These are phyloP conservation scores for Cyberlindnera nakhonratchasimensis DNA, from an alignment of 805 yeast species.

Conservation along the genomic window DNA sequence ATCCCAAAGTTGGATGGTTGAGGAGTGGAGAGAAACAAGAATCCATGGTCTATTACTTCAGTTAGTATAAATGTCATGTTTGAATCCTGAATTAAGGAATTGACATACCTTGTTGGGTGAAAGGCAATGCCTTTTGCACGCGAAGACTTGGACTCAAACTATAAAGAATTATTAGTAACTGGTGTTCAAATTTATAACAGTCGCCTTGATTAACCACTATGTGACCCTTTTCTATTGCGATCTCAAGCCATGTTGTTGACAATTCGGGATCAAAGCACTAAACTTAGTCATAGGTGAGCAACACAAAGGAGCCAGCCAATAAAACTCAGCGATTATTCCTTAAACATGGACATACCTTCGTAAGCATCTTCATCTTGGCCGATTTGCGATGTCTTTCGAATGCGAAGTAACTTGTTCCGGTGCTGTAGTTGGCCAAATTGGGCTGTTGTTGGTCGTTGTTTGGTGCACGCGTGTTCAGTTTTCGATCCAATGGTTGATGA, in stretches of 20 bases:
- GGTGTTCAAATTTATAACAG: not conserved
- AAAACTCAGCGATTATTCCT: not conserved
- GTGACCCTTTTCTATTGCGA: not conserved
- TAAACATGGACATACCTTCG: slow-evolving; percentile 46
- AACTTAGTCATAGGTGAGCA: no score
- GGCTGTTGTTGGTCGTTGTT: slow-evolving; percentile 3
- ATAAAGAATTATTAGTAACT: slow-evolving; percentile 18
- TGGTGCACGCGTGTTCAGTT: slow-evolving; percentile 18
- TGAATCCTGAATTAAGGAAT: not conserved
- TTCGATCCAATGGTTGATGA: slow-evolving; percentile 2
- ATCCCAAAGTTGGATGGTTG: slow-evolving; percentile 99
- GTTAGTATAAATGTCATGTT: slow-evolving; percentile 16
- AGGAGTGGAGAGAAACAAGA: slow-evolving; percentile 88
- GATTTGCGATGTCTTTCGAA: not conserved
- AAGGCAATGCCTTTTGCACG: slow-evolving; percentile 97
- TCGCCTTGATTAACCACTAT: not conserved
- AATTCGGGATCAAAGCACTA: slow-evolving; percentile 1
- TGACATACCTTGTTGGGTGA: slow-evolving; percentile 70
- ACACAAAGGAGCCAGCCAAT: not conserved
- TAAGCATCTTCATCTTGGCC: slow-evolving; percentile 75
- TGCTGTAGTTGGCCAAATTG: not conserved
- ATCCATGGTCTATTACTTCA: slow-evolving; percentile 74
- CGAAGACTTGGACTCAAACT: slow-evolving; percentile 96
- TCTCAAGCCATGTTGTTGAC: not conserved
- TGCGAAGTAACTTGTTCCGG: not conserved